Base-by-base conservation (phyloP, 371 early-diverging fungal genomes). In the Lichtheimia ramosa region DNA sequence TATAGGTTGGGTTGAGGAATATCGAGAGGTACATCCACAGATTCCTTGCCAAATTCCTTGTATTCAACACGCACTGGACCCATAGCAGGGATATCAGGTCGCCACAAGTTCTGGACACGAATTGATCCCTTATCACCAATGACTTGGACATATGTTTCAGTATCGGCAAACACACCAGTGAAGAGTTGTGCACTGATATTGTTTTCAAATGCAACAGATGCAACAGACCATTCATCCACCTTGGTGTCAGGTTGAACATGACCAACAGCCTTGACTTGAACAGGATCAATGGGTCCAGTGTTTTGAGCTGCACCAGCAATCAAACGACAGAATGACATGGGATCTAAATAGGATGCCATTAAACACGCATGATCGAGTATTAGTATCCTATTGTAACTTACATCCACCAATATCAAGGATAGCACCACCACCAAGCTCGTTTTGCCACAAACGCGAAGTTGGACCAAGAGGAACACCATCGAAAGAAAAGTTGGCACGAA, bases 321-420 rank as follows among this genome's bases (percentile, higher is more conserved):
- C 56, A 74, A 57, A 16, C 80, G 69, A 49, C 70, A 56, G 54
- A 76, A 68, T 10, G 80, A 80, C 71, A 80, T 65, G 12, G 80
- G 75, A 43, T 80, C 79, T 79, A 49, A 48, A 15, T 14, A 13
- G 15, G 27, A 50, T 7, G 46, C 14, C 7, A 12, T 18, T 34
- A 51, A n/a, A n/a, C n/a, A n/a, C n/a, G n/a, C n/a, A n/a, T n/a
- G 20, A 41, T 8, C 39, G 21, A 8, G n/a, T 56, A n/a, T 46
- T 21, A 16, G 21, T 46, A 6, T 46, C n/a, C 7, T n/a, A 46
- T 21, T 2, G 5, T 16, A 46, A 46, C 66, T 66, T 68, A 79
- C 79, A 80, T 60, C 77, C 80, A 51, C 80, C 80, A 62, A 80
- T 77, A 59, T 80, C 80, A 43, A 80, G 25, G 40, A 80, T 62